A percentile compares a stretch with the other conserved stretches of the same genome.
Evolutionary conservation across 164 flowering plant genomes (phyloP).

Genomic region (Pachysandra terminalis): DNA sequence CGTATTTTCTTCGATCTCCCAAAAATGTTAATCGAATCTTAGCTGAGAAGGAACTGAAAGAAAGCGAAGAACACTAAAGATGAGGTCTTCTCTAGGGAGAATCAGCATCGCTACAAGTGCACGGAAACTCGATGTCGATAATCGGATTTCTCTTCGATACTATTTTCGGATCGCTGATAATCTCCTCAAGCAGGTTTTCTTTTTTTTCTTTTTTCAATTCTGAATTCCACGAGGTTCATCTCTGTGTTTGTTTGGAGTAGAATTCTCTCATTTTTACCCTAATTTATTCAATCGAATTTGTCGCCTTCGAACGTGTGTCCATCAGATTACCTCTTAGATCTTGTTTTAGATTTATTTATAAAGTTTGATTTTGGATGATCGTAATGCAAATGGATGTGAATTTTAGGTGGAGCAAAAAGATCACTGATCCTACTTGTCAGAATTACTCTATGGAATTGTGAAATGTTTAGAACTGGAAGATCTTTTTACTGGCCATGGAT

Average conservation of each 20-base stretch:
- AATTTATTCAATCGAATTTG: too few species aligned
- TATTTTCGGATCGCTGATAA: conserved; percentile 89
- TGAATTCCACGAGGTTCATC: not conserved
- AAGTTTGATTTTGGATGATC: too few species aligned
- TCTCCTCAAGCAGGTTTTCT: conserved; percentile 75
- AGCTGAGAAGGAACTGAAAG: not conserved
- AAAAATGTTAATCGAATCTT: not conserved
- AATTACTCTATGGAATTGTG: too few species aligned
- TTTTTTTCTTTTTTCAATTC: not conserved
- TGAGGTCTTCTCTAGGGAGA: conserved; percentile 52
- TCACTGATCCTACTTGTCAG: too few species aligned
- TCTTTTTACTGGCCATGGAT: too few species aligned
- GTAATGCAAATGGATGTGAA: too few species aligned
- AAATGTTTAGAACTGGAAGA: too few species aligned
- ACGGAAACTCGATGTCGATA: conserved; percentile 63
- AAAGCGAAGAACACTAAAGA: conserved; percentile 13
- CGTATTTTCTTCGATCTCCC: not conserved
- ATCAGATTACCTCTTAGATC: too few species aligned
- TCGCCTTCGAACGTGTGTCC: too few species aligned
- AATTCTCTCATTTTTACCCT: not conserved
- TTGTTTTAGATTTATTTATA: too few species aligned
- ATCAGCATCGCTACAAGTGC: conserved; percentile 67
- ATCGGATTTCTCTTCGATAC: conserved; percentile 67
- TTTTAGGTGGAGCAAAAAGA: too few species aligned
- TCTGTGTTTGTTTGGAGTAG: too few species aligned